Evolutionary conservation across 768 basidiomycete genomes (phyloP), one percentile per base, ranked within the genome.

Genomic region (Macrolepiota fuliginosa): DNA sequence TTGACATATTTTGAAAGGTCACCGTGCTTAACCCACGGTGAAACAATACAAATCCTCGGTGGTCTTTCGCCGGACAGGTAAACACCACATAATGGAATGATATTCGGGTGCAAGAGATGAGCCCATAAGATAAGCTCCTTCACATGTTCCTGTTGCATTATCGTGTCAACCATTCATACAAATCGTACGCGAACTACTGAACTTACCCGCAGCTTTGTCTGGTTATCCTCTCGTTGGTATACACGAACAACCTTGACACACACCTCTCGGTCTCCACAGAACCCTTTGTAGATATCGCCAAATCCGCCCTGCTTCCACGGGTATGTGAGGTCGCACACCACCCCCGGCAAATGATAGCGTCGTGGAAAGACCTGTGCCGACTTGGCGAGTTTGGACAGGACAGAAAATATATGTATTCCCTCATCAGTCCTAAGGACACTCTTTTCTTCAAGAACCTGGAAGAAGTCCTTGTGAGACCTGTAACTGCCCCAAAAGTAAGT

Each of bases 71-170:
- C 19, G 22, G 45, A 46, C 4, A 12, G 29, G 49, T 67, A 77
- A 17, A 73, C 54, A 3, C 76, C 76, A 65, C 72, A 71, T 22
- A 78, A 62, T 2, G 74, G 75, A 19, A 79, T 61, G 19, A 78
- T 71, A 42, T 77, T 77, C 0, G 68, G 66, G 56, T 79, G 77
- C 0, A 56, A 63, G 11, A 77, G 51, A 58, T 74, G 68, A 10
- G 66, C 66, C 76, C 77, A 79, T 45, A 72, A 49, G n/a, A 73
- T 65, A 7, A 73, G 73, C 46, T 78, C 77, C 56, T 57, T 57
- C 17, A 57, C 56, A 50, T 50, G 46, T 13, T 17, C 56, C 56
- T 57, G 22, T 46, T n/a, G 22, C 4, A n/a, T 46, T 22, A 15
- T 4, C 45, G n/a, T 15, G 19, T 46, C n/a, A n/a, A 10, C 39